Conservation (phyloP, 106 monocot species). For the Dendrobium nobile region DNA sequence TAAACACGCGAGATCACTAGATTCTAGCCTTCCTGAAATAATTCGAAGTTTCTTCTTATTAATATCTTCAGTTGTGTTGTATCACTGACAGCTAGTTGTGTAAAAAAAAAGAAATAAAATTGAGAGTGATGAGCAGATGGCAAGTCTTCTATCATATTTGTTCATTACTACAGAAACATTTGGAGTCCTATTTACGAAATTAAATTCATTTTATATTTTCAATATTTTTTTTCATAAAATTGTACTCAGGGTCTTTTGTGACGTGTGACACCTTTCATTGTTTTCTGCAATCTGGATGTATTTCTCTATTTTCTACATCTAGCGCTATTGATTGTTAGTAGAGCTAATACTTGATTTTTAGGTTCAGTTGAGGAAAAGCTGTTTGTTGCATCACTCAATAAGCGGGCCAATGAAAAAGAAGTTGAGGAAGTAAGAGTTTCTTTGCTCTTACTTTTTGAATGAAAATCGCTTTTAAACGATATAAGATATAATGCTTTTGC, state of each 20-base stretch:
- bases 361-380: constrained; percentile 81
- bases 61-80: too few species aligned
- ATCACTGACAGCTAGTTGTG: too few species aligned
- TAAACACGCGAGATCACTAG: too few species aligned
- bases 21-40: too few species aligned
- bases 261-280: not conserved
- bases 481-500: too few species aligned
- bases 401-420: constrained; percentile 74
- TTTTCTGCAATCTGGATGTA: not conserved
- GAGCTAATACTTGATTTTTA: constrained; percentile 21
- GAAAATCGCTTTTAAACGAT: not conserved
- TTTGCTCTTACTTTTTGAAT: not conserved
- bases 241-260: not conserved
- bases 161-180: not conserved
- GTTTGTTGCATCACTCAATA: constrained; percentile 94
- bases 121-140: not conserved
- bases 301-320: not conserved
- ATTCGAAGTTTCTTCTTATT: too few species aligned
- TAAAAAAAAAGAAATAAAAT: too few species aligned
- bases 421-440: constrained; percentile 65
- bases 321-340: not conserved
- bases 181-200: not conserved
- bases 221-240: not conserved
- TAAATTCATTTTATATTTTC: not conserved
- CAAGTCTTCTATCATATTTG: not conserved